A percentile compares a stretch with the other conserved stretches of the same genome.
Evolutionary conservation across 768 basidiomycete genomes (phyloP).

Genomic region (Mycena indigotica): DNA sequence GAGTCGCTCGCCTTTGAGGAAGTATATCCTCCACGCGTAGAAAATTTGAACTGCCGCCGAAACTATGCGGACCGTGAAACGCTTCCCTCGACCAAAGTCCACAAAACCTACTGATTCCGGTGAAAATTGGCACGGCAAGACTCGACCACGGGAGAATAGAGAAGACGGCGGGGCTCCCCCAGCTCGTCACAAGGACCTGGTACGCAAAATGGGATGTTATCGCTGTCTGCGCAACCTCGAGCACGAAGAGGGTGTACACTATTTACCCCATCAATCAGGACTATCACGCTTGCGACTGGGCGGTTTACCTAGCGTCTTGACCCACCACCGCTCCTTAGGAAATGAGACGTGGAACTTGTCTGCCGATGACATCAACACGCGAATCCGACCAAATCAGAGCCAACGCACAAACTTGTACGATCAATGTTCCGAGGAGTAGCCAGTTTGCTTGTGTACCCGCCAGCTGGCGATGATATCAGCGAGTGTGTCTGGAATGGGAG

Average conservation of each 20-base stretch:
- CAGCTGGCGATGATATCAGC: constrained; percentile 6
- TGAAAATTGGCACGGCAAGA: constrained; percentile 19
- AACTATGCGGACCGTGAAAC: too few relatives aligned
- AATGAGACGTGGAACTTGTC: constrained; percentile 9
- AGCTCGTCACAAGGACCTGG: constrained; percentile 18
- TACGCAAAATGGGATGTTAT: constrained; percentile 25
- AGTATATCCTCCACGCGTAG: constrained; percentile 14
- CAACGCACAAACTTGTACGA: constrained; percentile 7
- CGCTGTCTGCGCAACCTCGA: constrained; percentile 25
- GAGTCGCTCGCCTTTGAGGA: constrained; percentile 4
- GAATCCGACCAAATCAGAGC: too few relatives aligned
- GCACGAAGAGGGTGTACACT: constrained; percentile 18
- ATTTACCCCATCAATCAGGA: neutral
- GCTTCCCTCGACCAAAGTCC: too few relatives aligned
- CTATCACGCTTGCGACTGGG: neutral
- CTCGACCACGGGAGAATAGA: constrained; percentile 23
- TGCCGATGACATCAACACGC: too few relatives aligned
- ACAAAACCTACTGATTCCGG: constrained; percentile 24
- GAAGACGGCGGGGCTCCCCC: constrained; percentile 22
- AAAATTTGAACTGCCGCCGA: constrained; percentile 11
- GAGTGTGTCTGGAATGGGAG: neutral
- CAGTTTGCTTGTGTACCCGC: constrained; percentile 8
- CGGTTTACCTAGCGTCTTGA: constrained; percentile 5
- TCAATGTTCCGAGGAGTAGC: constrained; percentile 5
- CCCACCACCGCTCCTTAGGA: neutral